Evolutionary conservation across 208 protist species (phyloP).

Genomic region (Crithidia sp.): DNA sequence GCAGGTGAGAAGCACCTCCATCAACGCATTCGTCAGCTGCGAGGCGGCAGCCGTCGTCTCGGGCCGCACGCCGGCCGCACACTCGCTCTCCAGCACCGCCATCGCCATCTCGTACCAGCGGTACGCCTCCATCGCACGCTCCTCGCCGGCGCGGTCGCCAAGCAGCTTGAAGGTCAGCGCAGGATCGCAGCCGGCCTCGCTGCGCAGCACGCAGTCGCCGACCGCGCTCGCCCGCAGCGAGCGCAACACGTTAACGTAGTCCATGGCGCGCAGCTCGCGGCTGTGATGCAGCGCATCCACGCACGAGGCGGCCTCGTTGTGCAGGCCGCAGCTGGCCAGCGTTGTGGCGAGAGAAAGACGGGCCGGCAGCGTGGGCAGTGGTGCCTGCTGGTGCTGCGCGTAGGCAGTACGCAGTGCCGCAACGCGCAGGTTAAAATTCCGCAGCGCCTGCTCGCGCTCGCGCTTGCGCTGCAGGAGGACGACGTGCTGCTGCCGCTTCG

Average conservation of each 20-base stretch:
- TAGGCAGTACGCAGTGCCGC: slow-evolving; percentile 17
- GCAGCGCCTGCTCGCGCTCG: slow-evolving; percentile 36
- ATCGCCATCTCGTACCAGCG: slow-evolving; percentile 76
- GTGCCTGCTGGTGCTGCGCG: slow-evolving; percentile 13
- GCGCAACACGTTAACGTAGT: slow-evolving; percentile 65
- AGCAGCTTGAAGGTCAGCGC: slow-evolving; percentile 80
- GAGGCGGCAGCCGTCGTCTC: slow-evolving; percentile 55
- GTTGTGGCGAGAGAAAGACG: slow-evolving; percentile 39
- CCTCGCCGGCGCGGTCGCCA: slow-evolving; percentile 72
- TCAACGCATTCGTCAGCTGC: slow-evolving; percentile 78
- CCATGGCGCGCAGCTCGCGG: slow-evolving; percentile 39
- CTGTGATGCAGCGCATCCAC: slow-evolving; percentile 59
- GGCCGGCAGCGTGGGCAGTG: slow-evolving; percentile 10
- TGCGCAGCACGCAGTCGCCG: slow-evolving; percentile 56
- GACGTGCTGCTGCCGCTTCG: slow-evolving; percentile 76
- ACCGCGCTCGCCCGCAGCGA: slow-evolving; percentile 54
- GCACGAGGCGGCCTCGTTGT: slow-evolving; percentile 51
- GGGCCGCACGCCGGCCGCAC: slow-evolving; percentile 9
- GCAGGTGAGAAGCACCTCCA: slow-evolving; percentile 76
- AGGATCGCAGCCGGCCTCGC: slow-evolving; percentile 74
- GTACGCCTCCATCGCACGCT: slow-evolving; percentile 80
- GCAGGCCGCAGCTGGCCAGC: slow-evolving; percentile 66
- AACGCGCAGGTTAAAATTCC: slow-evolving; percentile 22
- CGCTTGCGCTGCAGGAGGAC: slow-evolving; percentile 81
- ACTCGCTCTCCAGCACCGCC: slow-evolving; percentile 28